Conservation (phyloP, 352 stramenopile genomes). For the Albugo laibachii region DNA sequence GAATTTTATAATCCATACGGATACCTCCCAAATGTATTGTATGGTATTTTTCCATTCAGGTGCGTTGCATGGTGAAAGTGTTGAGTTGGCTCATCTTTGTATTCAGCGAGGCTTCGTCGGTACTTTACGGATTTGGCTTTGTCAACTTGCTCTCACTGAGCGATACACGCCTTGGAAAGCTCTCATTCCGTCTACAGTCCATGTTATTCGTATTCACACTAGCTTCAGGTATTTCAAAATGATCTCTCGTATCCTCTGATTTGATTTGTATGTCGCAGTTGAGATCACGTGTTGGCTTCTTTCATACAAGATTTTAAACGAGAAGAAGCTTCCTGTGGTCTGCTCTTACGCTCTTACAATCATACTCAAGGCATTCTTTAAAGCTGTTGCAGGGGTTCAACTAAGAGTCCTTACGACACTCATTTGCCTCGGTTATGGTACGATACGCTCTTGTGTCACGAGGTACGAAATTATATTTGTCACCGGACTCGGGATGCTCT, state of each 20-base stretch:
- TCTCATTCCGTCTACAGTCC: slow-evolving; percentile 66
- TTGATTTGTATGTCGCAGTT: slow-evolving; percentile 10
- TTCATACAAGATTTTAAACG: slow-evolving; percentile 62
- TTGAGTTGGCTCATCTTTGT: slow-evolving; percentile 1
- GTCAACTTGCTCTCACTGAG: slow-evolving; percentile 51
- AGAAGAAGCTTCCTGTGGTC: slow-evolving; percentile 42
- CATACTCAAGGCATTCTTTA: slow-evolving; percentile 48
- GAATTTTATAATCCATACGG: slow-evolving; percentile 68
- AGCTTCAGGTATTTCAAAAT: slow-evolving; percentile 21
- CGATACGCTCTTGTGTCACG: slow-evolving; percentile 49
- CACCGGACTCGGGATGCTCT: slow-evolving; percentile 50
- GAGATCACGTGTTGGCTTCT: slow-evolving; percentile 58
- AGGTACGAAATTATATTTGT: slow-evolving; percentile 56
- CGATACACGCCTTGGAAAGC: slow-evolving; percentile 29
- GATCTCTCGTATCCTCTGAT: not conserved
- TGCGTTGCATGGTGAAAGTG: slow-evolving; percentile 11
- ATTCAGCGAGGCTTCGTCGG: slow-evolving; percentile 33
- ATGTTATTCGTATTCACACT: slow-evolving; percentile 70
- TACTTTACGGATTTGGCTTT: slow-evolving; percentile 52
- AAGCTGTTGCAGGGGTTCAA: slow-evolving; percentile 55
- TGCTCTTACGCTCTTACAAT: slow-evolving; percentile 54
- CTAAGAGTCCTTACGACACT: slow-evolving; percentile 55
- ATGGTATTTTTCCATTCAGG: slow-evolving; percentile 72
- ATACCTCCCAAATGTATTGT: slow-evolving; percentile 60
- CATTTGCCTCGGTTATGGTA: slow-evolving; percentile 66